Evolutionary conservation across 2,329 filamentous ascomycete genomes (phyloP).

Genomic region (Podosphaera aphanis): DNA sequence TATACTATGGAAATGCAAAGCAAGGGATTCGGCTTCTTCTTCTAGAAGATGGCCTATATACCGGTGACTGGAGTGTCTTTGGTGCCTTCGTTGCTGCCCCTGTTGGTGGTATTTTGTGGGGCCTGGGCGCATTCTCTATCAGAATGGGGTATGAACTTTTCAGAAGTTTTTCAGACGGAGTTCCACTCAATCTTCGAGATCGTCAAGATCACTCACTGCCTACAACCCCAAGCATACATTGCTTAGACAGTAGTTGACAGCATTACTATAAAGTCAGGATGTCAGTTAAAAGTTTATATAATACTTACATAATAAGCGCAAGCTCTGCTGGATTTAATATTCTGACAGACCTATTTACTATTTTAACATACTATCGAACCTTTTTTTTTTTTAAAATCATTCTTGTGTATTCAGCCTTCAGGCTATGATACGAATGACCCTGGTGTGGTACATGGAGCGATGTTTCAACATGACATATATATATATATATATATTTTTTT

Average conservation of each 20-base stretch:
- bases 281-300: neutral
- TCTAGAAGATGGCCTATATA: conserved; percentile 50
- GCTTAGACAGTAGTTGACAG: neutral
- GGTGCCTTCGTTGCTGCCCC: conserved; percentile 65
- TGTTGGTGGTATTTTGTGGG: conserved; percentile 51
- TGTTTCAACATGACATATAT: too few species aligned
- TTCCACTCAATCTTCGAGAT: neutral
- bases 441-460: too few species aligned
- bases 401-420: too few species aligned
- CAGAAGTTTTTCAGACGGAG: neutral
- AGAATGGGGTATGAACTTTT: conserved; percentile 17
- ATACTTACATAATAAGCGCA: too few species aligned
- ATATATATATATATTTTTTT: too few species aligned
- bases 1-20: conserved; percentile 48
- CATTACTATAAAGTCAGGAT: neutral
- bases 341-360: too few species aligned
- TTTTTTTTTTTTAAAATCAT: too few species aligned
- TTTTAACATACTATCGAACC: too few species aligned
- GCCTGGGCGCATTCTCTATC: conserved; percentile 34
- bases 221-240: neutral
- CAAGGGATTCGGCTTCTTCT: conserved; percentile 45
- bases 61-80: conserved; percentile 58
- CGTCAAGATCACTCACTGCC: neutral
- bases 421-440: too few species aligned
- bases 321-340: too few species aligned